A percentile compares a stretch with the other conserved stretches of the same genome.
Evolutionary conservation across 1,139 yeast genomes (phyloP).

Genomic region (Suhomyces anneliseae): DNA sequence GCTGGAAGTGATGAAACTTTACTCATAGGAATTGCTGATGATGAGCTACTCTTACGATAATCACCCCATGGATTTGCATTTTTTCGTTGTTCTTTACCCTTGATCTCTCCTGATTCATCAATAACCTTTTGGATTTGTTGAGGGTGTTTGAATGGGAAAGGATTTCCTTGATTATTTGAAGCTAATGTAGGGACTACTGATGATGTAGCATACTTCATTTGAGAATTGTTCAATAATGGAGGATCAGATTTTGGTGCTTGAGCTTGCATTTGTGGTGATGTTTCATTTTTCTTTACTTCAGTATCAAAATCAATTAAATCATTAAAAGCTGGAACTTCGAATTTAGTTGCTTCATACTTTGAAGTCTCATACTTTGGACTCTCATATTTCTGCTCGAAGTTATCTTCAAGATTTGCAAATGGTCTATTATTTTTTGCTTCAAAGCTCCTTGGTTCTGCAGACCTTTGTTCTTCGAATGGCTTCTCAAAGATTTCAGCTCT

Average conservation of each 20-base stretch:
- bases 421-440: neutral
- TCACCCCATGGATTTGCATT: constrained; percentile 26
- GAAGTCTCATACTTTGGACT: neutral
- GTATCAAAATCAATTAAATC: neutral
- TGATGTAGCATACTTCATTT: constrained; percentile 1
- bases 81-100: constrained; percentile 8
- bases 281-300: neutral
- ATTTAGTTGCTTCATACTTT: neutral
- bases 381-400: neutral
- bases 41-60: constrained; percentile 10
- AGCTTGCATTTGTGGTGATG: neutral
- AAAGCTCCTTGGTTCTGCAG: neutral
- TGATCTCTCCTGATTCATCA: constrained; percentile 1
- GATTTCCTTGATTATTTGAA: neutral
- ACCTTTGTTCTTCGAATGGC: neutral
- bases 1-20: constrained; percentile 7
- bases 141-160: constrained; percentile 8
- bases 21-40: constrained; percentile 6
- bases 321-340: neutral
- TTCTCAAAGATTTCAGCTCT: neutral
- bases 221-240: neutral
- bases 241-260: neutral
- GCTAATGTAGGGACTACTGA: constrained; percentile 2
- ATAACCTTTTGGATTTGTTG: neutral
- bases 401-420: neutral